Evolutionary conservation across 2,329 filamentous ascomycete genomes (phyloP).

Genomic region (Neocucurbitaria cava): DNA sequence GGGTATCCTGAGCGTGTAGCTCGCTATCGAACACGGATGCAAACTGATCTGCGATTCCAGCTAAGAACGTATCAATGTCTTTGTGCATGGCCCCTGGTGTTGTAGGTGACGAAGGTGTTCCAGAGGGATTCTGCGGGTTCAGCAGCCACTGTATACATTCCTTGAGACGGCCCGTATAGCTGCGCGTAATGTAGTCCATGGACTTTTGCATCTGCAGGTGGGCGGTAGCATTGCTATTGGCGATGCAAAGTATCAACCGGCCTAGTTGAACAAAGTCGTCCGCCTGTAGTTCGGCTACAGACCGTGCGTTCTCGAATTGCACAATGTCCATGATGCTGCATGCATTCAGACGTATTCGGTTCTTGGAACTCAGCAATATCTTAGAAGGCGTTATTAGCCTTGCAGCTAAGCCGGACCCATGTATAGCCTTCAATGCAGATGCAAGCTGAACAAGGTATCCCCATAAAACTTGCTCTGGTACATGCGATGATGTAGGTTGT

Average conservation of each 20-base stretch:
- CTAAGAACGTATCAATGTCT: conserved; percentile 79
- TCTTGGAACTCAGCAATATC: conserved; percentile 88
- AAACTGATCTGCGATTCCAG: conserved; percentile 78
- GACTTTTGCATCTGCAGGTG: conserved; percentile 71
- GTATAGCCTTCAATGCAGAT: conserved; percentile 85
- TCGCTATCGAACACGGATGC: conserved; percentile 77
- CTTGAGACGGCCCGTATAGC: conserved; percentile 79
- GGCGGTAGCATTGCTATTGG: conserved; percentile 68
- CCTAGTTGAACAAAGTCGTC: conserved; percentile 89
- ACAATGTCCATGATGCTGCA: conserved; percentile 91
- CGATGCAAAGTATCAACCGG: conserved; percentile 81
- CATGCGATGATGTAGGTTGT: conserved; percentile 46
- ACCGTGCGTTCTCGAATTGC: conserved; percentile 74
- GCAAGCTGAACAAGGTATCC: conserved; percentile 90
- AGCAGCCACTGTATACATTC: conserved; percentile 85
- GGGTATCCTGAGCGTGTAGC: conserved; percentile 79
- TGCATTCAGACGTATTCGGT: conserved; percentile 84
- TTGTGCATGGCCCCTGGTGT: conserved; percentile 59
- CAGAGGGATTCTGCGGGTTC: conserved; percentile 55
- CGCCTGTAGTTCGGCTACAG: conserved; percentile 79
- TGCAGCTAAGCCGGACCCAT: conserved; percentile 80
- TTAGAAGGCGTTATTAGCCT: conserved; percentile 87
- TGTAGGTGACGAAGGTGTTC: conserved; percentile 41
- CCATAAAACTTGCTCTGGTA: conserved; percentile 81
- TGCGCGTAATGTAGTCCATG: conserved; percentile 77